Percentiles rank a stretch among this genome's conserved stretches.
These are phyloP conservation scores for Cardamine chenopodiifolia DNA, from an alignment of 345 rosid genomes.

Conservation along the genomic window DNA sequence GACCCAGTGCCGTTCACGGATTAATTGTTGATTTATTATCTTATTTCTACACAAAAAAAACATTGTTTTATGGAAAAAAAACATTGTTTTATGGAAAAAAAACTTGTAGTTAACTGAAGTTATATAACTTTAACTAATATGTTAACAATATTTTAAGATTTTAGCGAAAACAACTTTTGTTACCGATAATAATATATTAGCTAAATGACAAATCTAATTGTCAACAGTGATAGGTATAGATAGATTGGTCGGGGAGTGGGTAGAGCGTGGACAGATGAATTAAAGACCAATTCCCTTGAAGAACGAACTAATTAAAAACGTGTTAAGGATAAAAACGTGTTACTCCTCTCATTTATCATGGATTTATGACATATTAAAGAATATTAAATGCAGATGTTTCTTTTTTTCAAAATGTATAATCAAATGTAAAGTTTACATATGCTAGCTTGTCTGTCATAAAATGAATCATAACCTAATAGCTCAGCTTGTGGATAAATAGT, in stretches of 20 bases:
- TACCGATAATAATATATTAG: no score
- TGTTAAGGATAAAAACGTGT: neutral
- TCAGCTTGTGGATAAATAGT: neutral
- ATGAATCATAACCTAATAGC: neutral
- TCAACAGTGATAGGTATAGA: neutral
- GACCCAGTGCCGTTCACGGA: no score
- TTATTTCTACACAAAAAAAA: neutral
- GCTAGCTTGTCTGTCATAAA: neutral
- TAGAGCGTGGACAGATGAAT: neutral
- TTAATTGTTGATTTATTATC: neutral
- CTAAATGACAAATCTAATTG: neutral
- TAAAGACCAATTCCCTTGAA: neutral
- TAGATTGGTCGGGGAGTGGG: neutral
- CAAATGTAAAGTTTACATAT: neutral
- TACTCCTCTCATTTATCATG: constrained; percentile 2
- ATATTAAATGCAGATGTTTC: neutral
- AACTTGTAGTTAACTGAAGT: neutral
- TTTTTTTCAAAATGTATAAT: neutral
- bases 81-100: no score
- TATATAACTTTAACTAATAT: no score
- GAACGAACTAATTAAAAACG: constrained; percentile 1
- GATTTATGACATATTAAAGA: constrained; percentile 11
- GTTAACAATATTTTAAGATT: neutral
- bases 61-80: no score
- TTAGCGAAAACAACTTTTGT: neutral